Conservation (phyloP, 805 yeast genomes). For the Wickerhamia fluorescens region DNA sequence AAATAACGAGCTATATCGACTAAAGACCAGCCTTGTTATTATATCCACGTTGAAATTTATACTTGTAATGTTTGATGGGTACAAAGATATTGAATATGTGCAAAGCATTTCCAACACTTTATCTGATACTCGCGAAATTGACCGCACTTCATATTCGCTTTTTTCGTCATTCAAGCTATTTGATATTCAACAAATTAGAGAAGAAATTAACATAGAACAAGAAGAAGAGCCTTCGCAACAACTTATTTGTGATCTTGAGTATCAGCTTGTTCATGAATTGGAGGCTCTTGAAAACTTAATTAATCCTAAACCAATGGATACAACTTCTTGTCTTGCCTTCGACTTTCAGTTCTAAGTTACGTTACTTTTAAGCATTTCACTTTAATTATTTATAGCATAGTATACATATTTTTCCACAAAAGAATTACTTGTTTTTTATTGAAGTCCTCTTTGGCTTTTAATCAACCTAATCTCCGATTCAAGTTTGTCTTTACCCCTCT, state of each 20-base stretch:
- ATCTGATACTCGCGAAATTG: slow-evolving; percentile 2
- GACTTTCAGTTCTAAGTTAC: background rate
- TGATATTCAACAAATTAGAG: slow-evolving; percentile 6
- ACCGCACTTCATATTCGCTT: slow-evolving; percentile 1
- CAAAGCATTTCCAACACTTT: slow-evolving; percentile 5
- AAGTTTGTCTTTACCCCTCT: slow-evolving; percentile 79
- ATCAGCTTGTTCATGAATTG: too few relatives aligned
- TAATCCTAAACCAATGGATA: background rate
- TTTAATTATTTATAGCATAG: background rate
- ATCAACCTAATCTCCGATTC: slow-evolving; percentile 60
- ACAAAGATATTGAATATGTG: slow-evolving; percentile 18
- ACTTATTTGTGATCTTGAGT: background rate
- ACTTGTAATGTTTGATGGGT: slow-evolving; percentile 26
- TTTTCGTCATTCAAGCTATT: slow-evolving; percentile 4
- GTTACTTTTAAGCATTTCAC: background rate
- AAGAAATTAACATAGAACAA: background rate
- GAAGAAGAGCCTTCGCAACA: background rate
- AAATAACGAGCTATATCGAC: slow-evolving; percentile 1
- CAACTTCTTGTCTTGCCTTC: background rate
- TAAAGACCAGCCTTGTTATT: slow-evolving; percentile 4
- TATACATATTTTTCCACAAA: too few relatives aligned
- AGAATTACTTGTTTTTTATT: slow-evolving; percentile 3
- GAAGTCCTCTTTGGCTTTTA: slow-evolving; percentile 34
- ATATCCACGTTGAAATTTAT: slow-evolving; percentile 13
- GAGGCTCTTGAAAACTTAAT: too few relatives aligned